phyloP scores from a whole-genome alignment of 768 basidiomycete genomes.

The Xerocomellus intermedius region DNA sequence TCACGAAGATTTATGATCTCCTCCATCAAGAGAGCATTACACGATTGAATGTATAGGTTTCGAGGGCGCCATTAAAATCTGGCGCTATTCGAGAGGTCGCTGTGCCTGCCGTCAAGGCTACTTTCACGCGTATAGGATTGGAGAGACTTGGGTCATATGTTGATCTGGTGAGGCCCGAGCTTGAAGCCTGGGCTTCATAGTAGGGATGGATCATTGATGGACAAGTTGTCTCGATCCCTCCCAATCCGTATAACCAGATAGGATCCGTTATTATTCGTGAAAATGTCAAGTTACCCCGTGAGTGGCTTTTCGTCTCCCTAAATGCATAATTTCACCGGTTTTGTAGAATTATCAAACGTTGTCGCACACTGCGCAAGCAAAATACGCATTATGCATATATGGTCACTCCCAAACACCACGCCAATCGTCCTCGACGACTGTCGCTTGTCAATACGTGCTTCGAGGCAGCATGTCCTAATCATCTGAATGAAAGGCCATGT shows the following conservation, averaged over 20 bases:
- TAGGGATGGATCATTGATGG: slow-evolving; percentile 68
- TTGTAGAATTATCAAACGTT: slow-evolving; percentile 69
- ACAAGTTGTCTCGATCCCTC: slow-evolving; percentile 65
- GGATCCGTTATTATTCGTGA: slow-evolving; percentile 84
- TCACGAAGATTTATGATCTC: no score
- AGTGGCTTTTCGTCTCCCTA: no score
- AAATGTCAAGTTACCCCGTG: slow-evolving; percentile 77
- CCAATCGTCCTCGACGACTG: no score
- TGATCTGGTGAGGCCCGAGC: slow-evolving; percentile 59
- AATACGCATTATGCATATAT: slow-evolving; percentile 22
- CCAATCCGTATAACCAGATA: slow-evolving; percentile 87
- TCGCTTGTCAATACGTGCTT: no score
- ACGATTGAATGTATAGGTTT: slow-evolving; percentile 78
- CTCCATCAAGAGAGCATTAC: slow-evolving; percentile 83
- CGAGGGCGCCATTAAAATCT: no score
- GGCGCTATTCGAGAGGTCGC: slow-evolving; percentile 77
- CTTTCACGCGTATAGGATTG: slow-evolving; percentile 73
- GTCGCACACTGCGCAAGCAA: slow-evolving; percentile 68
- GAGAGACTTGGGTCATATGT: slow-evolving; percentile 71
- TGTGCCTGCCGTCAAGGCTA: slow-evolving; percentile 70
- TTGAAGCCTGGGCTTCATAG: slow-evolving; percentile 58
- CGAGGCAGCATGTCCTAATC: no score
- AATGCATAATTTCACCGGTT: background rate
- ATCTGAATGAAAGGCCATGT: no score
- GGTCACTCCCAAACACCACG: no score